Evolutionary conservation across 371 early-diverging fungal genomes (phyloP).

Genomic region (Choanephora cucurbitarum): DNA sequence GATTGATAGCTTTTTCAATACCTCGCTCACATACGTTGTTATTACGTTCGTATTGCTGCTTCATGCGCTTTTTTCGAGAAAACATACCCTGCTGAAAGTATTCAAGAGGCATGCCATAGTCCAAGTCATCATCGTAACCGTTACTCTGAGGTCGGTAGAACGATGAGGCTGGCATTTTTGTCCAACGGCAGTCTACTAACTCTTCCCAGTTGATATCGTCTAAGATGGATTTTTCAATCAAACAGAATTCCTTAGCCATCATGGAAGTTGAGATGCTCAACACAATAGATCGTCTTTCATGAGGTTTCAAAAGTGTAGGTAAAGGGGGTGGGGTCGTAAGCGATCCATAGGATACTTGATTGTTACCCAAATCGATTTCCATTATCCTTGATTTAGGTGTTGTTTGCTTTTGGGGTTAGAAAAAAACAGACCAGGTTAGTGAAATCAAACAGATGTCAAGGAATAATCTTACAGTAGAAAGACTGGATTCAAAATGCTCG

Average conservation of each 20-base stretch:
- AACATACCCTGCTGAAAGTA: conserved; percentile 18
- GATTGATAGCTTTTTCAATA: conserved; percentile 62
- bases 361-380: conserved; percentile 11
- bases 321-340: too few relatives aligned
- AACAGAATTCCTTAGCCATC: conserved; percentile 64
- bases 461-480: background rate
- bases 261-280: conserved; percentile 52
- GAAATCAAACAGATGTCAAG: too few relatives aligned
- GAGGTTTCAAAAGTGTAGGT: too few relatives aligned
- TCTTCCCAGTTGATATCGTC: conserved; percentile 65
- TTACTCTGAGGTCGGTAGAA: conserved; percentile 6
- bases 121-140: background rate
- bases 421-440: too few relatives aligned
- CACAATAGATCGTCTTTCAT: conserved; percentile 7
- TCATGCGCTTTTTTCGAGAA: conserved; percentile 22
- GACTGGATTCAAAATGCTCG: background rate
- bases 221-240: conserved; percentile 59
- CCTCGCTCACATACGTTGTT: conserved; percentile 31
- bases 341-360: background rate
- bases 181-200: conserved; percentile 62
- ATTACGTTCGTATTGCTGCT: conserved; percentile 19
- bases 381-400: conserved; percentile 15
- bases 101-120: background rate
- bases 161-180: conserved; percentile 40
- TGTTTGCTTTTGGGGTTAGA: background rate